Evolutionary conservation across 306 rosid genomes (phyloP), one percentile per base, ranked within the genome.

Genomic region (Ochetophila trinervis): DNA sequence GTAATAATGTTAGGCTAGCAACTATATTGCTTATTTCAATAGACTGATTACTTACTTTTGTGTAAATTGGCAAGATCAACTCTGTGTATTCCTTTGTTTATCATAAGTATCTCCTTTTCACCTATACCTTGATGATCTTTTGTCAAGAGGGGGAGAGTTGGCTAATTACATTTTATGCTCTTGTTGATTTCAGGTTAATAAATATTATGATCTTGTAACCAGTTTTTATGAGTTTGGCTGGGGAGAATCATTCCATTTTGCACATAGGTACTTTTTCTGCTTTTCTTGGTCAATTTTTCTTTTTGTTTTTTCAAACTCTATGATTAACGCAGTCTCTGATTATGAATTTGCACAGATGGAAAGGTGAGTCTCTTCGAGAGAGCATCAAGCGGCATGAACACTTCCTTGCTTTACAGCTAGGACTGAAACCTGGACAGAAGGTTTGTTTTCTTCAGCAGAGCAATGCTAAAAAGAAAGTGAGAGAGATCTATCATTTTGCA

Each of bases 211-310:
- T 79, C 89, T 92, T 56, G 91, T 76, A 34, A 92, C 98, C 57
- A 85, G 96, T 86, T 92, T 92, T 77, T 92, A 92, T 79, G 98
- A 92, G 76, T 92, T 85, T 69, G 98, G 98, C 67, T 92, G 98
- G 98, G 98, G 98, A 45, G 96, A 87, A 73, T 92, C 98, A 34
- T 92, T 92, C 80, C 98, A 92, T 84, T 92, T 92, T 84, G 98
- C 98, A 22, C 84, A 71, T 57, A 87, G 98, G 96, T 89, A 27
- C n/a, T 22, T 6, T 56, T 51, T 12, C 6, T 24, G 23, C 30
- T 18, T 40, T 49, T 57, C 22, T 37, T 3, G 8, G 19, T 35
- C 30, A 68, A 18, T 17, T 61, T 34, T 34, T 49, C 0, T 16
- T 55, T 16, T 13, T 59, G 48, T 1, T 59, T 30, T 53, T 20